phyloP scores from a whole-genome alignment of 164 flowering plant species.

The Magnolia sinica region DNA sequence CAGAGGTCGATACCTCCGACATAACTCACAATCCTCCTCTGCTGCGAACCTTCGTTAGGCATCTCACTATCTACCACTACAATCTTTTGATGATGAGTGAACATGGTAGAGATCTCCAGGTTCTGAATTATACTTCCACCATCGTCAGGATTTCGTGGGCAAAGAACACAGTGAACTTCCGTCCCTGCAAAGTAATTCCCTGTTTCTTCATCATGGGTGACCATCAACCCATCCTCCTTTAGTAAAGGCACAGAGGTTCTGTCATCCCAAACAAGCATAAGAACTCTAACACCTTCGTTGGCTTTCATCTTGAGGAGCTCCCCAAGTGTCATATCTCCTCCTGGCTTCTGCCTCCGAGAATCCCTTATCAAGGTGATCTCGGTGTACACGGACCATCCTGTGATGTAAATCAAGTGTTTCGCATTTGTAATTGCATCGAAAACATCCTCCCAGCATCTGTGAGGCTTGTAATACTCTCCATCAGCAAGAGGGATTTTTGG shows the following conservation, averaged over 20 bases:
- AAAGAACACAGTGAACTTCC: constrained; percentile 57
- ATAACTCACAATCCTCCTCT: constrained; percentile 64
- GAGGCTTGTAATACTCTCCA: constrained; percentile 37
- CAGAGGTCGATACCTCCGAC: constrained; percentile 74
- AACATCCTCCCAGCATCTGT: constrained; percentile 73
- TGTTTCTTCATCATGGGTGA: constrained; percentile 77
- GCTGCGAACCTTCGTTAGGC: constrained; percentile 27
- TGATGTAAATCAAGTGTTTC: constrained; percentile 61
- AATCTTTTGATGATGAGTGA: constrained; percentile 78
- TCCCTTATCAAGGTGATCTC: constrained; percentile 60
- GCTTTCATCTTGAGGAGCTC: constrained; percentile 73
- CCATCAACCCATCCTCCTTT: constrained; percentile 68
- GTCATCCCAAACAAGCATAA: constrained; percentile 87
- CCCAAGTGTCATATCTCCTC: constrained; percentile 59
- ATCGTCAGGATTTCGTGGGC: constrained; percentile 70
- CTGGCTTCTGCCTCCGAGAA: constrained; percentile 43
- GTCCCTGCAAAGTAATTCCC: constrained; percentile 39
- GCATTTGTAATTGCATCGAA: constrained; percentile 71
- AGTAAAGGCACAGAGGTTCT: constrained; percentile 52
- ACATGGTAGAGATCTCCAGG: constrained; percentile 61
- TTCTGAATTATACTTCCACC: constrained; percentile 53
- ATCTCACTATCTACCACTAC: constrained; percentile 54
- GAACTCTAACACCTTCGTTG: constrained; percentile 64
- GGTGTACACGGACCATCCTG: constrained; percentile 79
- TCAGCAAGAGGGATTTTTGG: too few relatives aligned